These are phyloP conservation scores for Zymoseptoria brevis DNA, from an alignment of 2,329 filamentous ascomycete genomes.

Conservation along the genomic window DNA sequence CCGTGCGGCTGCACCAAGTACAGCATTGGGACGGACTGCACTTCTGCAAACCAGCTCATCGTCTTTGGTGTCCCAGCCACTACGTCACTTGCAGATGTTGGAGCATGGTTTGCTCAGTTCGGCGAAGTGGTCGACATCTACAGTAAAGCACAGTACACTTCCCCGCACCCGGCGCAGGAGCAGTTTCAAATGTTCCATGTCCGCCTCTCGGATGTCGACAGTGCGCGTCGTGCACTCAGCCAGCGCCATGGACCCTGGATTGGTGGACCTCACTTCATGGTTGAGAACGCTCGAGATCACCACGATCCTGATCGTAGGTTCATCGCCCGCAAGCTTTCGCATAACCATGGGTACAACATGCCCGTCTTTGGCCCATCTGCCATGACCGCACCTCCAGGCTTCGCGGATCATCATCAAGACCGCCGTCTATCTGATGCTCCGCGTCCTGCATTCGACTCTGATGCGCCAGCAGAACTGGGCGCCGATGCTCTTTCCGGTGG, in stretches of 20 bases:
- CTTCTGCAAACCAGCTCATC: slow-evolving; percentile 13
- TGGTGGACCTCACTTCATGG: slow-evolving; percentile 1
- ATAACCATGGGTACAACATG: background rate
- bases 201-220: background rate
- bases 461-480: background rate
- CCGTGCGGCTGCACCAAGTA: slow-evolving; percentile 6
- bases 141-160: background rate
- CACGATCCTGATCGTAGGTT: slow-evolving; percentile 4
- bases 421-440: background rate
- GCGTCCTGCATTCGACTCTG: background rate
- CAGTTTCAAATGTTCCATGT: background rate
- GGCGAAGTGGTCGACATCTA: slow-evolving; percentile 2
- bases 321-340: background rate
- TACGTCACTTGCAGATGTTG: slow-evolving; percentile 1
- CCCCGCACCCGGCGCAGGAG: background rate
- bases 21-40: slow-evolving; percentile 11
- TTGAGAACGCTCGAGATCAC: slow-evolving; percentile 10
- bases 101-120: slow-evolving; percentile 8
- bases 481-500: background rate
- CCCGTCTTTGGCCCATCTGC: background rate
- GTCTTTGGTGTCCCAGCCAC: slow-evolving; percentile 8
- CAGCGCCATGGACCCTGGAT: background rate
- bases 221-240: slow-evolving; percentile 3
- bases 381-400: background rate
- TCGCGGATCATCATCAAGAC: background rate